Evolutionary conservation across 2,329 filamentous ascomycete genomes (phyloP), one percentile per base, ranked within the genome.

Genomic region (Phialophora chinensis): DNA sequence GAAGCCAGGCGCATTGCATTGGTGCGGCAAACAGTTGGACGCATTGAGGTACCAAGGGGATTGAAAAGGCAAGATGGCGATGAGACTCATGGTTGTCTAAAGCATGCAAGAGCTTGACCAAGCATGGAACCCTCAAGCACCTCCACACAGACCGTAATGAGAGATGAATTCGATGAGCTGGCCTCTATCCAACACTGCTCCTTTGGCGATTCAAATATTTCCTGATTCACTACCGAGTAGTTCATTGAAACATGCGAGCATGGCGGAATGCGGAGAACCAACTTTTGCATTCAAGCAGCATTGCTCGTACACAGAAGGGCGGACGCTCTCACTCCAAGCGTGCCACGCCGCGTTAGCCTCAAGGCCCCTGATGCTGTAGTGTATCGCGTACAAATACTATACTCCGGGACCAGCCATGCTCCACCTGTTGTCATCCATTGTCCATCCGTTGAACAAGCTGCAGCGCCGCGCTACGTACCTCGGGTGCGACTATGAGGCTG

Each of bases 1-100:
- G 49, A 53, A 25, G 49, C 27, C 49, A 53, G 49, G 49, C 38
- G 38, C 38, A 44, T 44, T n/a, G 38, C 38, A n/a, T 44, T 42
- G 8, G 38, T n/a, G 38, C 38, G 17, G 38, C 17, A 44, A 44
- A 44, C 38, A 44, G 38, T 20, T 44, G 38, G 38, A 44, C 38
- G 38, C 38, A n/a, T n/a, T 6, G 14, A 44, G 38, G 38, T n/a
- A 44, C 14, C 38, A n/a, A 44, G 6, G 12, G 6, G 38, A 44
- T 44, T 44, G 38, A 44, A 44, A 44, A 44, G 38, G 38, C 38
- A 20, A n/a, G 38, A 3, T 44, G 38, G 17, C 38, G n/a, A 44
- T n/a, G 38, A 44, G 38, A 44, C 38, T 3, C 38, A n/a, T 44
- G 14, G 14, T 44, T 44, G 38, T 17, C 38, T 44, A n/a, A 44